Percentiles rank a stretch among this genome's conserved stretches.
Conservation (phyloP, 1,284 basidiomycete species). For the Leucoagaricus sp. region DNA sequence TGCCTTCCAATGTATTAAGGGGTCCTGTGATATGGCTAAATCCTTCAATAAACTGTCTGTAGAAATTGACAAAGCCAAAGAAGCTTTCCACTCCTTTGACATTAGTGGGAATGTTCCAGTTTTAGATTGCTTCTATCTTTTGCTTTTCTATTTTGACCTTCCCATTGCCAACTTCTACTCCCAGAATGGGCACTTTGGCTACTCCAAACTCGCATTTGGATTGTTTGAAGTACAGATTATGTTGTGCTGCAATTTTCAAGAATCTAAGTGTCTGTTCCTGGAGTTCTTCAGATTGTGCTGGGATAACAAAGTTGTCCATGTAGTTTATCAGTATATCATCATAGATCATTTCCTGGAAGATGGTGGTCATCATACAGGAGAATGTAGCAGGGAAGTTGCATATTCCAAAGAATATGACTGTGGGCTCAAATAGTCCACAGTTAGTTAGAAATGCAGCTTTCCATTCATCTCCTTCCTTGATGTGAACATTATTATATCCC, state of each 20-base stretch:
- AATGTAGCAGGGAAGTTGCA: constrained; percentile 16
- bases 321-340: constrained; percentile 15
- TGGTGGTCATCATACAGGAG: background rate
- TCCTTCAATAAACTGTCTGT: constrained; percentile 30
- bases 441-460: constrained; percentile 19
- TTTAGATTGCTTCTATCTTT: constrained; percentile 18
- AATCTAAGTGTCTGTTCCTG: constrained; percentile 1
- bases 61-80: constrained; percentile 24
- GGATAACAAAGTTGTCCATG: constrained; percentile 18
- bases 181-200: too few relatives aligned
- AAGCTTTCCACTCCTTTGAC: constrained; percentile 24
- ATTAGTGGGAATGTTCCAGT: constrained; percentile 23
- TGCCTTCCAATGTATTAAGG: too few relatives aligned
- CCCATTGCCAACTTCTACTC: too few relatives aligned
- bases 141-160: too few relatives aligned
- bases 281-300: constrained; percentile 10
- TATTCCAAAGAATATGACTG: constrained; percentile 20
- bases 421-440: constrained; percentile 12
- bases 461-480: constrained; percentile 21
- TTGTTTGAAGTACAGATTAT: constrained; percentile 16
- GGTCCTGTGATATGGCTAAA: constrained; percentile 23
- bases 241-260: constrained; percentile 17
- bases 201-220: too few relatives aligned
- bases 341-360: constrained; percentile 13
- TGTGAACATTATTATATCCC: constrained; percentile 24